These are phyloP conservation scores for Celoporthe dispersa DNA, from an alignment of 2,329 filamentous ascomycete species.

Conservation along the genomic window DNA sequence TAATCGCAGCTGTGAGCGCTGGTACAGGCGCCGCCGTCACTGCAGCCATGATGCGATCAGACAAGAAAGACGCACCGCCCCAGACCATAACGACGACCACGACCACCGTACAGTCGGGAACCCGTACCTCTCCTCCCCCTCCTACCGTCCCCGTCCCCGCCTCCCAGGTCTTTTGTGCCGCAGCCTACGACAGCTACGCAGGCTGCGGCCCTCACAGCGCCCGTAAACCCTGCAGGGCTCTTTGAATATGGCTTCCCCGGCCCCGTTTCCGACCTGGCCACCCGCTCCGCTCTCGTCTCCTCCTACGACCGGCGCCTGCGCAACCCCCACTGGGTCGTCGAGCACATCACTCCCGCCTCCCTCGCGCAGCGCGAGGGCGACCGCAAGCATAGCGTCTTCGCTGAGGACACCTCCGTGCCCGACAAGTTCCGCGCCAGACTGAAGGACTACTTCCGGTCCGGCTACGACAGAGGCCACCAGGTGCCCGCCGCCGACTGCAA, in stretches of 20 bases:
- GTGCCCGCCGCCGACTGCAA: conserved; percentile 95
- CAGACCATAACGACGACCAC: conserved; percentile 41
- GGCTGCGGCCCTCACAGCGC: conserved; percentile 40
- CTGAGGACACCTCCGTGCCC: conserved; percentile 80
- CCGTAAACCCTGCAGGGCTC: conserved; percentile 75
- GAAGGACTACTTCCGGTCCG: conserved; percentile 91
- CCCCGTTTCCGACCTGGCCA: conserved; percentile 81
- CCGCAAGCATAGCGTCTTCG: conserved; percentile 80
- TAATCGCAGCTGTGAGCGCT: conserved; percentile 77
- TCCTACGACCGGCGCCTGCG: conserved; percentile 87
- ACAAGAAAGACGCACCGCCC: conserved; percentile 46
- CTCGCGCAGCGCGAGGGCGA: conserved; percentile 77
- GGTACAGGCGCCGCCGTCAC: conserved; percentile 77
- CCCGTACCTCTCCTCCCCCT: conserved; percentile 36
- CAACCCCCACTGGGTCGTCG: conserved; percentile 93
- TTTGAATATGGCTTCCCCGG: conserved; percentile 93
- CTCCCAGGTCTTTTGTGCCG: conserved; percentile 57
- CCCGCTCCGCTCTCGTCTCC: conserved; percentile 77
- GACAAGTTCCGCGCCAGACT: conserved; percentile 86
- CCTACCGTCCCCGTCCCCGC: conserved; percentile 56
- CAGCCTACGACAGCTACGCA: conserved; percentile 36
- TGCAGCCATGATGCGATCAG: conserved; percentile 61
- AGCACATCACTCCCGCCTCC: conserved; percentile 93
- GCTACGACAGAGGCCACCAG: conserved; percentile 96
- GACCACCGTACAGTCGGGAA: conserved; percentile 37